phyloP scores from a whole-genome alignment of 768 basidiomycete genomes.

The Gyrodon lividus region DNA sequence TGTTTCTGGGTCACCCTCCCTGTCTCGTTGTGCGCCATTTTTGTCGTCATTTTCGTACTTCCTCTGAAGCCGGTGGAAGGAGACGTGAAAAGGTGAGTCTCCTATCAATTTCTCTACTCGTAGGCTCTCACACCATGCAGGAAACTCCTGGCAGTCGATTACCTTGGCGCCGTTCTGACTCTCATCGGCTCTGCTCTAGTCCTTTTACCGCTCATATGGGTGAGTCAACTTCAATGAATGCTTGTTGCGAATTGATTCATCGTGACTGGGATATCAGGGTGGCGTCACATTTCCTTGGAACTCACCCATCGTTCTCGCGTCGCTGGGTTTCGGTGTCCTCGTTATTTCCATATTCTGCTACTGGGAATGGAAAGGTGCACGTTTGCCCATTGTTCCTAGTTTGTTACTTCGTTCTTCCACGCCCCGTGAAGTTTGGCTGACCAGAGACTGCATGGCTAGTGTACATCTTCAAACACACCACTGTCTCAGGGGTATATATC shows the following conservation, averaged over 20 bases:
- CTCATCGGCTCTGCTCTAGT: slow-evolving; percentile 61
- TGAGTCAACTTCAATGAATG: slow-evolving; percentile 24
- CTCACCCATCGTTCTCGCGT: slow-evolving; percentile 62
- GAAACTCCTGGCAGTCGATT: slow-evolving; percentile 68
- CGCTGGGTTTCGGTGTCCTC: slow-evolving; percentile 53
- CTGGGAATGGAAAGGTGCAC: slow-evolving; percentile 73
- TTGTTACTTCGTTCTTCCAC: slow-evolving; percentile 18
- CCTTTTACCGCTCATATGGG: slow-evolving; percentile 74
- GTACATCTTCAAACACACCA: slow-evolving; percentile 67
- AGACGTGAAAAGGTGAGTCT: slow-evolving; percentile 45
- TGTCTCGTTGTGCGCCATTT: slow-evolving; percentile 49
- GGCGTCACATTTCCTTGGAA: slow-evolving; percentile 73
- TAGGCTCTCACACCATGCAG: slow-evolving; percentile 26
- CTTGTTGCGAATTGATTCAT: background rate
- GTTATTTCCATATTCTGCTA: slow-evolving; percentile 58
- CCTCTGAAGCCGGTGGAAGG: slow-evolving; percentile 72
- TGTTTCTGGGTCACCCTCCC: slow-evolving; percentile 76
- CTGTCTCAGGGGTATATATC: slow-evolving; percentile 66
- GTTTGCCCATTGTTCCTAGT: slow-evolving; percentile 74
- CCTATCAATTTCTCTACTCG: background rate
- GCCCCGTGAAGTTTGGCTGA: background rate
- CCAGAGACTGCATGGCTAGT: slow-evolving; percentile 37
- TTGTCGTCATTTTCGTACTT: slow-evolving; percentile 58
- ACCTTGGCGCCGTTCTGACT: slow-evolving; percentile 56
- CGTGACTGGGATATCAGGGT: slow-evolving; percentile 41